Base-by-base conservation (phyloP, 1,284 basidiomycete species). In the Coniophora puteana region DNA sequence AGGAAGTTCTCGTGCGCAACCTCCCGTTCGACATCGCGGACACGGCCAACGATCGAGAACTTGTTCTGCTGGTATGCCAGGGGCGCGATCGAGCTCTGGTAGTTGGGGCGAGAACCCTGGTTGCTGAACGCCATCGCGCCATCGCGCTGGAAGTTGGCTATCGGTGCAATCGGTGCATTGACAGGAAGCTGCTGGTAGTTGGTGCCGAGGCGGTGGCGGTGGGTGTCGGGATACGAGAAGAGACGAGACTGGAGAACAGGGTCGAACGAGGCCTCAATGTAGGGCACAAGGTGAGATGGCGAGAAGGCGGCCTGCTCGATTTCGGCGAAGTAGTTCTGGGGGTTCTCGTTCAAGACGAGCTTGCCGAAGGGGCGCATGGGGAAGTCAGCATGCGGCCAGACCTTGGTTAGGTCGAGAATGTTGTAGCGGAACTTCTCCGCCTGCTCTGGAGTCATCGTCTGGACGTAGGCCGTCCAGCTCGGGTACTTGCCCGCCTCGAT, bases 181-280 rank as follows among this genome's bases (percentile, higher is more conserved):
- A 94, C 85, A 4, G 93, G 93, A 11, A 97, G 70, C 60, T 95
- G 90, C 55, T 83, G 67, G 71, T 95, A 94, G 75, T 96, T 96
- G 45, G 66, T 54, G 27, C 91, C 90, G 33, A 93, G 80, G 57
- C 84, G 83, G 71, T 93, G 85, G 47, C 91, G 82, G 64, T 95
- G 93, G 6, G 93, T 90, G 63, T 96, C 93, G 4, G 92, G 89
- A 74, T 97, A 97, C 8, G 90, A 91, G 81, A 95, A 96, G 29
- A 96, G 77, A 48, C 93, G 89, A 21, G 86, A 86, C 64, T 96
- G 93, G 49, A 96, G 74, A 47, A 96, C 88, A 13, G 93, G 93
- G 66, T 96, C 93, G 26, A 83, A 78, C 13, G 86, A 84, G 25
- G 91, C 77, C 71, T 95, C 93, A 54, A 93, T 78, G 61, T 93